Evolutionary conservation across 192 early-diverging fungal species (phyloP).

Genomic region (Mortierella claussenii): DNA sequence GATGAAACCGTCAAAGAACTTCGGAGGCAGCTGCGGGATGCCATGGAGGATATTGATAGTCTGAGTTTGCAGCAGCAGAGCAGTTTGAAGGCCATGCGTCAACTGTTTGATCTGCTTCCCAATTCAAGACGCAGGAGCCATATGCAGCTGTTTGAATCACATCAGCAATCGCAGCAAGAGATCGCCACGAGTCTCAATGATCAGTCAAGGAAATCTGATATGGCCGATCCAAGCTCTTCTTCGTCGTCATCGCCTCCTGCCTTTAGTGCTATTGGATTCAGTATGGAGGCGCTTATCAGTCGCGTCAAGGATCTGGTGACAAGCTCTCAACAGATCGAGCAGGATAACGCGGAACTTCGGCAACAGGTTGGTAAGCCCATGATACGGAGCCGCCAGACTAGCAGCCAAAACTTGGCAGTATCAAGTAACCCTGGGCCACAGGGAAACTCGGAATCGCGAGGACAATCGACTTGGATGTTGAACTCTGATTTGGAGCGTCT

Average conservation of each 20-base stretch:
- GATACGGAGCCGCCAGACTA: slow-evolving; percentile 4
- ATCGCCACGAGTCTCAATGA: background rate
- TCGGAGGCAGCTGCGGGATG: slow-evolving; percentile 33
- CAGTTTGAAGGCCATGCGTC: slow-evolving; percentile 38
- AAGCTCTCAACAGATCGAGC: slow-evolving; percentile 20
- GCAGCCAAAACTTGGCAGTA: background rate
- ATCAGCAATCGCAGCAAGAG: slow-evolving; percentile 33
- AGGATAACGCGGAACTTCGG: slow-evolving; percentile 16
- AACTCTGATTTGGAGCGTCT: slow-evolving; percentile 43
- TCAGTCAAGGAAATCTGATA: background rate
- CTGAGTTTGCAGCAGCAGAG: slow-evolving; percentile 35
- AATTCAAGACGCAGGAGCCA: slow-evolving; percentile 33
- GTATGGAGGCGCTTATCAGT: slow-evolving; percentile 34
- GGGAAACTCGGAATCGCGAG: background rate
- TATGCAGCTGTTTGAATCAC: slow-evolving; percentile 15
- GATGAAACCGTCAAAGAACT: slow-evolving; percentile 10
- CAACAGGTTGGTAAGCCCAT: slow-evolving; percentile 3
- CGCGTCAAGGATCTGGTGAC: slow-evolving; percentile 33
- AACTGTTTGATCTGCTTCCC: slow-evolving; percentile 41
- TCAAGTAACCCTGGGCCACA: background rate
- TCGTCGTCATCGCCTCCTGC: slow-evolving; percentile 1
- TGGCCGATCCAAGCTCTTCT: slow-evolving; percentile 2
- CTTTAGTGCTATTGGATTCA: slow-evolving; percentile 23
- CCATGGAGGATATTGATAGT: slow-evolving; percentile 40
- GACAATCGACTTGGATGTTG: slow-evolving; percentile 14